phyloP scores from a whole-genome alignment of 495 filamentous ascomycete genomes.

The Neurospora sp. region DNA sequence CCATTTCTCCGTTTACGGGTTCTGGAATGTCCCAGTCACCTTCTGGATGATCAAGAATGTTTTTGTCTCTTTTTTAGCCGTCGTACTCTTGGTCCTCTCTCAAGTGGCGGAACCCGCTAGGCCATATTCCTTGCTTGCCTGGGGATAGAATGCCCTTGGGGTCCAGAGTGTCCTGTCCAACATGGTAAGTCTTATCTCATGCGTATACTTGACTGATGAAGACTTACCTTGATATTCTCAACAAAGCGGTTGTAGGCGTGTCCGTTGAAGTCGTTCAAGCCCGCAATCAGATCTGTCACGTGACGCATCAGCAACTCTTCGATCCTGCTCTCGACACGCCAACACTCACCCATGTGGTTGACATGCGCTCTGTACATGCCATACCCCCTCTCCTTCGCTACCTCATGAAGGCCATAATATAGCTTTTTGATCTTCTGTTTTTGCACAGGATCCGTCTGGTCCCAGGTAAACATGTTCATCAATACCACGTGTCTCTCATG shows the following conservation, averaged over 20 bases:
- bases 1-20: neutral
- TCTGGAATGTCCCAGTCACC: neutral
- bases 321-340: neutral
- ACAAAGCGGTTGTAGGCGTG: slow-evolving; percentile 34
- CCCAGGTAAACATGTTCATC: slow-evolving; percentile 36
- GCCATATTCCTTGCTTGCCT: slow-evolving; percentile 28
- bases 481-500: slow-evolving; percentile 31
- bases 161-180: slow-evolving; percentile 19
- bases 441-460: slow-evolving; percentile 27
- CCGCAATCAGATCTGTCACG: slow-evolving; percentile 26
- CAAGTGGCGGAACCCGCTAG: slow-evolving; percentile 16
- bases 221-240: slow-evolving; percentile 30
- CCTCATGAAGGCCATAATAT: slow-evolving; percentile 25
- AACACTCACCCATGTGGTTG: slow-evolving; percentile 32
- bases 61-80: neutral
- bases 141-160: slow-evolving; percentile 25
- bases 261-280: slow-evolving; percentile 34
- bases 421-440: slow-evolving; percentile 18
- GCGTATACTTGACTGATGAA: neutral
- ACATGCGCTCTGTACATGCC: slow-evolving; percentile 34
- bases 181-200: neutral
- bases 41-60: neutral
- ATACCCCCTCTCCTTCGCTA: slow-evolving; percentile 29
- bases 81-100: slow-evolving; percentile 9
- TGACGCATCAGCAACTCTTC: neutral